Conservation (phyloP, 2,329 filamentous ascomycete genomes). For the Fusarium sublunatum region DNA sequence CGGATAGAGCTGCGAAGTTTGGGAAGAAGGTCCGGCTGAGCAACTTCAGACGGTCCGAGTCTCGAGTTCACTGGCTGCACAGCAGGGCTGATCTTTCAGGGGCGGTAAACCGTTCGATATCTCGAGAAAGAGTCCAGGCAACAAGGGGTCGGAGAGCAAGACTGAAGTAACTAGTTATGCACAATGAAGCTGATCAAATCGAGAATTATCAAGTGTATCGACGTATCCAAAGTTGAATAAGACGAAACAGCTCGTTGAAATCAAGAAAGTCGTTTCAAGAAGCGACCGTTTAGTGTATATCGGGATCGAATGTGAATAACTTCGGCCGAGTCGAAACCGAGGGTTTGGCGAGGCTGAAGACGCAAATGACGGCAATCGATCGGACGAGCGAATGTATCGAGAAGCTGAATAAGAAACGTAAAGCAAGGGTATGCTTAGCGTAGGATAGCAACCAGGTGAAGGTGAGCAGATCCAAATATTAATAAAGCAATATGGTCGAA, state of each 20-base stretch:
- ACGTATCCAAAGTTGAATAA: slow-evolving; percentile 38
- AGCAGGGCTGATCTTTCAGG: slow-evolving; percentile 23
- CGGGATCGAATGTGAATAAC: slow-evolving; percentile 42
- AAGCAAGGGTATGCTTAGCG: slow-evolving; percentile 39
- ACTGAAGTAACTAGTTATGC: slow-evolving; percentile 39
- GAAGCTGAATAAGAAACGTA: slow-evolving; percentile 46
- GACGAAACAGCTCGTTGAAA: slow-evolving; percentile 28
- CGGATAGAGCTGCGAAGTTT: slow-evolving; percentile 31
- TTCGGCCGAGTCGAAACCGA: slow-evolving; percentile 41
- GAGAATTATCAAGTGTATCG: slow-evolving; percentile 39
- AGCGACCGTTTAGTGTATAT: slow-evolving; percentile 45
- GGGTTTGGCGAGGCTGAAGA: slow-evolving; percentile 33
- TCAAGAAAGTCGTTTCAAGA: slow-evolving; percentile 41
- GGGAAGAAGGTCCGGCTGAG: slow-evolving; percentile 22
- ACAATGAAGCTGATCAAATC: slow-evolving; percentile 38
- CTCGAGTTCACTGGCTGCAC: slow-evolving; percentile 28
- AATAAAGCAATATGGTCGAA: slow-evolving; percentile 48
- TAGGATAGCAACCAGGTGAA: slow-evolving; percentile 31
- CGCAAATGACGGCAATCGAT: slow-evolving; percentile 36
- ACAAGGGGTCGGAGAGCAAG: slow-evolving; percentile 32
- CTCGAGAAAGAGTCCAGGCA: slow-evolving; percentile 15
- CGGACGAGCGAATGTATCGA: slow-evolving; percentile 45
- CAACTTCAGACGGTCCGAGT: slow-evolving; percentile 20
- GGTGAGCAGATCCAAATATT: slow-evolving; percentile 49
- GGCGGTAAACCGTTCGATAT: slow-evolving; percentile 15